These are phyloP conservation scores for Salvia splendens DNA, from an alignment of 257 asterid species.

Conservation along the genomic window DNA sequence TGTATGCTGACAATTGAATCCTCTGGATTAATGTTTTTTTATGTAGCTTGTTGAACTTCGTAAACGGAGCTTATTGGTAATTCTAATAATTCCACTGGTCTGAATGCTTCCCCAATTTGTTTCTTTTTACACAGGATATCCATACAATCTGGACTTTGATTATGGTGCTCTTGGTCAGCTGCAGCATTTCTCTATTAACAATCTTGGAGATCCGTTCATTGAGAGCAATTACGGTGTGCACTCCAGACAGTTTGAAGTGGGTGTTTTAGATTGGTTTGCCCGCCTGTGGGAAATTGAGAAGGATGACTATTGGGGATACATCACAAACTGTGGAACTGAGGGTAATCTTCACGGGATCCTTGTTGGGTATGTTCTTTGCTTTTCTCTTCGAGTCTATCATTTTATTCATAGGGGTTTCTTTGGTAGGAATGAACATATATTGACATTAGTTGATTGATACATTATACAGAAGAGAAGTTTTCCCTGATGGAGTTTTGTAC, in stretches of 20 bases:
- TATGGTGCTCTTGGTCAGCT: constrained; percentile 84
- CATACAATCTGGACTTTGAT: constrained; percentile 93
- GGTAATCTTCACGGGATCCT: constrained; percentile 98
- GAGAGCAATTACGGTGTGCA: constrained; percentile 97
- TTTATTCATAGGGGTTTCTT: constrained; percentile 8
- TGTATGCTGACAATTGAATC: not conserved
- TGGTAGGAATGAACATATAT: constrained; percentile 11
- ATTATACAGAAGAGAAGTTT: constrained; percentile 86
- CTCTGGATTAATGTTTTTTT: constrained; percentile 13
- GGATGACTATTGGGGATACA: constrained; percentile 90
- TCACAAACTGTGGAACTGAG: constrained; percentile 97
- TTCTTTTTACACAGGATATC: constrained; percentile 66
- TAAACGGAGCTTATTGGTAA: not conserved
- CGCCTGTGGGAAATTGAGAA: constrained; percentile 89
- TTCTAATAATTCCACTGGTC: not conserved
- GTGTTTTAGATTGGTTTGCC: constrained; percentile 96
- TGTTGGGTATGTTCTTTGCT: constrained; percentile 61
- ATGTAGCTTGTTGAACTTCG: constrained; percentile 20
- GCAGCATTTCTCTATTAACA: constrained; percentile 95
- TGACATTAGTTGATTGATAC: constrained; percentile 31
- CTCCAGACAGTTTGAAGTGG: constrained; percentile 95
- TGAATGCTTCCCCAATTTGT: constrained; percentile 8
- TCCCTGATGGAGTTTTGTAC: constrained; percentile 88
- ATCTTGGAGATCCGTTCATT: constrained; percentile 93
- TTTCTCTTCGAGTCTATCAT: constrained; percentile 21